These are phyloP conservation scores for Acer yangbiense DNA, from an alignment of 345 rosid genomes.

Conservation along the genomic window DNA sequence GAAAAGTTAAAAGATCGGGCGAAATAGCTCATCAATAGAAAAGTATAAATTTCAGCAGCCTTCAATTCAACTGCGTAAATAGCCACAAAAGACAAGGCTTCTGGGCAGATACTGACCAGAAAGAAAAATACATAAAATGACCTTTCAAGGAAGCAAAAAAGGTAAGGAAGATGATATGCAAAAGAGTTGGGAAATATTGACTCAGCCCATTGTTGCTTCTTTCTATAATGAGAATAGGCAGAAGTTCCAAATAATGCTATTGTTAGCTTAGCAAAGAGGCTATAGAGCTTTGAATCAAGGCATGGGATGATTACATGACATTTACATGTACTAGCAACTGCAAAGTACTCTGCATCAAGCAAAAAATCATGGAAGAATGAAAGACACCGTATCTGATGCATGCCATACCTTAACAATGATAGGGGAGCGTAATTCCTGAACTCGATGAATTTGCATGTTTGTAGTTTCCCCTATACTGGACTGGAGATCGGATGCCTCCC, in stretches of 20 bases:
- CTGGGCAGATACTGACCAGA: not conserved
- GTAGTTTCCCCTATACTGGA: slow-evolving; percentile 69
- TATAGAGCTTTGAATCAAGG: slow-evolving; percentile 11
- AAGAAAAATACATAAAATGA: not conserved
- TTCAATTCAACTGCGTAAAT: not conserved
- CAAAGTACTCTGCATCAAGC: not conserved
- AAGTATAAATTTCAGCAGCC: slow-evolving; percentile 1
- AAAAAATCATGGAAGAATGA: not conserved
- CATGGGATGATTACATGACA: not conserved
- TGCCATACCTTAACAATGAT: slow-evolving; percentile 79
- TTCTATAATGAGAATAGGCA: not conserved
- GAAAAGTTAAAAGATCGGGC: not conserved
- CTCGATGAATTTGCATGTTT: slow-evolving; percentile 85
- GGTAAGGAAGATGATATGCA: not conserved
- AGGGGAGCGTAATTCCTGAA: slow-evolving; percentile 88
- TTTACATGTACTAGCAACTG: slow-evolving; percentile 6
- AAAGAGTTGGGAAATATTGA: not conserved
- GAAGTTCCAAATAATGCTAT: not conserved
- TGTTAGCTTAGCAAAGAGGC: not conserved
- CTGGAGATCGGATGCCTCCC: slow-evolving; percentile 86
- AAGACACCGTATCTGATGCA: not conserved
- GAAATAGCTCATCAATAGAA: not conserved
- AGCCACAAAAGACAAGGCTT: not conserved
- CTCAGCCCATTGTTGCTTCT: not conserved
- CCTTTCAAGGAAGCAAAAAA: not conserved